These are phyloP conservation scores for Hypoxylon lienhwacheense DNA, from an alignment of 495 filamentous ascomycete species.

Conservation along the genomic window DNA sequence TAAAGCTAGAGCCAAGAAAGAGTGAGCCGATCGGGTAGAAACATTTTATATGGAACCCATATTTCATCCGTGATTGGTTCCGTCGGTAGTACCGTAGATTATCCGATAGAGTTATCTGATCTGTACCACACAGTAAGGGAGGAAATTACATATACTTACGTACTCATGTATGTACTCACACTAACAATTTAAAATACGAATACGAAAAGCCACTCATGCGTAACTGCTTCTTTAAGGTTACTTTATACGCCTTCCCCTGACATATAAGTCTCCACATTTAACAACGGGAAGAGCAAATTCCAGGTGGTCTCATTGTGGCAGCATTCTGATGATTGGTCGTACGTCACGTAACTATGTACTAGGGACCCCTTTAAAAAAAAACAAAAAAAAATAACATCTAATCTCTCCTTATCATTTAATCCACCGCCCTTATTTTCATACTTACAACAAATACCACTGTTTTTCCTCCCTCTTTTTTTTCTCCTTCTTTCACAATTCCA, in stretches of 20 bases:
- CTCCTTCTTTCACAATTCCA: not conserved
- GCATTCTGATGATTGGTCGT: constrained; percentile 39
- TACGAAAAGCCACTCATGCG: constrained; percentile 24
- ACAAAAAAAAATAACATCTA: constrained; percentile 29
- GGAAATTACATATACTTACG: too few species aligned
- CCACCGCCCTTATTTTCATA: constrained; percentile 23
- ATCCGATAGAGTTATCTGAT: constrained; percentile 29
- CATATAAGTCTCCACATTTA: constrained; percentile 11
- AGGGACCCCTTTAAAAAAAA: constrained; percentile 20
- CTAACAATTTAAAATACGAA: constrained; percentile 30
- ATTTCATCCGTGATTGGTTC: not conserved
- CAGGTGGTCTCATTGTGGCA: constrained; percentile 41
- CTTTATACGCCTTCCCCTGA: constrained; percentile 14
- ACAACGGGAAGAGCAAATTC: constrained; percentile 34
- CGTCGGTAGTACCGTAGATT: constrained; percentile 11
- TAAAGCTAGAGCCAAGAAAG: constrained; percentile 7
- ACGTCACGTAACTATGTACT: constrained; percentile 7
- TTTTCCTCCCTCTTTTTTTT: constrained; percentile 14
- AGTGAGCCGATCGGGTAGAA: constrained; percentile 8
- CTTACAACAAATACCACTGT: constrained; percentile 29
- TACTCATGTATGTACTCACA: not conserved
- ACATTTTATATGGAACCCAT: too few species aligned
- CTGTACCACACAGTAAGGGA: not conserved
- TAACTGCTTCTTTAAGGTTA: not conserved
- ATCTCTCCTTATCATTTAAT: constrained; percentile 37